phyloP scores from a whole-genome alignment of 495 filamentous ascomycete species.

The Aspergillus panamensis region DNA sequence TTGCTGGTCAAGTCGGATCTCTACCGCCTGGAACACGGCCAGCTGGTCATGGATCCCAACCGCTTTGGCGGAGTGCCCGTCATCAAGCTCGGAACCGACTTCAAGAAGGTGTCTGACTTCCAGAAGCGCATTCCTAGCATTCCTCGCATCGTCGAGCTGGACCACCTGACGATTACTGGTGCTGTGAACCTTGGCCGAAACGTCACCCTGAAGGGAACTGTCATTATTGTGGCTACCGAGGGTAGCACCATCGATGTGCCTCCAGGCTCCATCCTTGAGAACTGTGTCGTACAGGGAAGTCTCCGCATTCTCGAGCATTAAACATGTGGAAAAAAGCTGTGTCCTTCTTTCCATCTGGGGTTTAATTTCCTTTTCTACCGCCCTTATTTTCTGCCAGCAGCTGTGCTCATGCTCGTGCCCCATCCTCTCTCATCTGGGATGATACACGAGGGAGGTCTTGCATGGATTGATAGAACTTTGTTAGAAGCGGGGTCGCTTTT shows the following conservation, averaged over 20 bases:
- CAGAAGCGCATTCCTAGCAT: conserved; percentile 95
- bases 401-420: conserved; percentile 1
- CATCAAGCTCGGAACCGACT: conserved; percentile 98
- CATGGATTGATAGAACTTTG: conserved; percentile 13
- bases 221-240: conserved; percentile 98
- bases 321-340: conserved; percentile 1
- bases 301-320: conserved; percentile 93
- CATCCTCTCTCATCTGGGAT: conserved; percentile 14
- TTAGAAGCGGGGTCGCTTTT: conserved; percentile 11
- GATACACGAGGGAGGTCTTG: background rate
- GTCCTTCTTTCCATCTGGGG: background rate
- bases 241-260: conserved; percentile 97
- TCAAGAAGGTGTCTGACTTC: conserved; percentile 99
- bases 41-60: conserved; percentile 91
- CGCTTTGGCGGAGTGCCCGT: conserved; percentile 97
- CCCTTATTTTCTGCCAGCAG: conserved; percentile 2
- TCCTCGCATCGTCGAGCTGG: conserved; percentile 95
- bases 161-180: conserved; percentile 96
- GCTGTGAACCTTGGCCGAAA: conserved; percentile 93
- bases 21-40: conserved; percentile 99
- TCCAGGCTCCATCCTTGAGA: conserved; percentile 93
- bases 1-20: conserved; percentile 99
- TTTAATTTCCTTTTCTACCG: conserved; percentile 3
- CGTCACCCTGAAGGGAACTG: conserved; percentile 96
- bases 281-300: conserved; percentile 98